phyloP scores from a whole-genome alignment of 176 grass and related monocot genomes.

The Tillandsia leiboldiana region DNA sequence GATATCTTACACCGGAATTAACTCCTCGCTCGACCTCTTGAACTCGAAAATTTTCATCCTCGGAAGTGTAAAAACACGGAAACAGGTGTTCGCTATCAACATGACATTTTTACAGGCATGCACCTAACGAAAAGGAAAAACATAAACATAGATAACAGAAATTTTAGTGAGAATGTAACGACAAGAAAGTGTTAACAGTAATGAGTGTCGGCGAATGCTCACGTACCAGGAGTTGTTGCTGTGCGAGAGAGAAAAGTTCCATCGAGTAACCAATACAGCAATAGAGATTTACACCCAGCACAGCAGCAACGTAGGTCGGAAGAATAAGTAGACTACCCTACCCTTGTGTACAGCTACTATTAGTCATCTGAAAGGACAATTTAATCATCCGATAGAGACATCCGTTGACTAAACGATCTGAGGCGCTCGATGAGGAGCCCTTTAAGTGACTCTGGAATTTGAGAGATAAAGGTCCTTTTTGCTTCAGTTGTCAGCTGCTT shows the following conservation, averaged over 20 bases:
- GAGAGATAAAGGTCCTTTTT: slow-evolving; percentile 41
- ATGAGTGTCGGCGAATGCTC: not conserved
- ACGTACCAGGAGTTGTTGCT: slow-evolving; percentile 5
- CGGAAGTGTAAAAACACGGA: slow-evolving; percentile 19
- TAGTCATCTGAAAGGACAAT: slow-evolving; percentile 4
- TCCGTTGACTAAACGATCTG: slow-evolving; percentile 39
- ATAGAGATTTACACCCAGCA: not conserved
- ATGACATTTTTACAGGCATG: not conserved
- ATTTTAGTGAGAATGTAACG: not conserved
- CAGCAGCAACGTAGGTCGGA: slow-evolving; percentile 9
- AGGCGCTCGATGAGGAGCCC: slow-evolving; percentile 44
- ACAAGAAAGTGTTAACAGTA: not conserved
- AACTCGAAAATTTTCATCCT: slow-evolving; percentile 16
- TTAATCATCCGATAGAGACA: slow-evolving; percentile 30
- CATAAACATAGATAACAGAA: not conserved
- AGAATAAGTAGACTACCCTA: not conserved
- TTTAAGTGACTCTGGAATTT: slow-evolving; percentile 47
- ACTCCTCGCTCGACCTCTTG: slow-evolving; percentile 9
- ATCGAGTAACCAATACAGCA: not conserved
- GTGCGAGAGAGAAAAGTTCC: not conserved
- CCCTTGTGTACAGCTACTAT: slow-evolving; percentile 2
- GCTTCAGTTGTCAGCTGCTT: slow-evolving; percentile 47
- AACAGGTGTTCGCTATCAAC: not conserved
- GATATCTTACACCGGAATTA: slow-evolving; percentile 36
- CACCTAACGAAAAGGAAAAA: not conserved